Conservation (phyloP, 1,139 yeast genomes). For the Blastobotrys arbuscula region DNA sequence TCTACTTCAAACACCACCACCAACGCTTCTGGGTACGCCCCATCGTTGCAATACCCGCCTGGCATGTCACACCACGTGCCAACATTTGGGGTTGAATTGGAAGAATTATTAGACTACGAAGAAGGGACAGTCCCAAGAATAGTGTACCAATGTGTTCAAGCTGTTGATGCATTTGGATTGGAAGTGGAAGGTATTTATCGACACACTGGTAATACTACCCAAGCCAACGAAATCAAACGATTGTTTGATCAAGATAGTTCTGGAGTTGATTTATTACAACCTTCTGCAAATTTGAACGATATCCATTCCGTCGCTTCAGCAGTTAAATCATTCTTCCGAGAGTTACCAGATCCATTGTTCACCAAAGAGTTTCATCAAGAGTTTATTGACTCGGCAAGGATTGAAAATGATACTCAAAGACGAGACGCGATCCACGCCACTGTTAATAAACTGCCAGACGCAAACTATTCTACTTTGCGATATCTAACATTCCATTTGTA, state of each 20-base stretch:
- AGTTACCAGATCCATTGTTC: conserved; percentile 74
- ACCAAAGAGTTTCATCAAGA: conserved; percentile 67
- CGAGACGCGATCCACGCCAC: conserved; percentile 78
- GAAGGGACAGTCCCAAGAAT: conserved; percentile 91
- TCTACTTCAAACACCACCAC: conserved; percentile 9
- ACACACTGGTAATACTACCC: conserved; percentile 70
- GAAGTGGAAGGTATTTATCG: conserved; percentile 87
- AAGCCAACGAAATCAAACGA: conserved; percentile 65
- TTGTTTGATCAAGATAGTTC: conserved; percentile 76
- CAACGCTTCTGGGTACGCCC: conserved; percentile 5
- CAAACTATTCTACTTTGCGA: conserved; percentile 87
- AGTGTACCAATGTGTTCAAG: conserved; percentile 81
- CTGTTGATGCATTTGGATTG: conserved; percentile 77
- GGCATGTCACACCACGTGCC: conserved; percentile 27
- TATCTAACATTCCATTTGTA: conserved; percentile 79
- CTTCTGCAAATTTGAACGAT: conserved; percentile 41
- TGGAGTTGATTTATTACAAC: conserved; percentile 52
- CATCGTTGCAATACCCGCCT: conserved; percentile 20
- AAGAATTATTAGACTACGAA: conserved; percentile 67
- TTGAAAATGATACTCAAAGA: conserved; percentile 51
- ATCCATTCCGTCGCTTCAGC: conserved; percentile 63
- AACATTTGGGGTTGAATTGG: conserved; percentile 79
- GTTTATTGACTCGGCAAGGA: conserved; percentile 72
- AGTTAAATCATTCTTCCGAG: conserved; percentile 68
- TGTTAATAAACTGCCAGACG: conserved; percentile 87